phyloP scores from a whole-genome alignment of 2,329 filamentous ascomycete genomes.

The Cercospora zeina region DNA sequence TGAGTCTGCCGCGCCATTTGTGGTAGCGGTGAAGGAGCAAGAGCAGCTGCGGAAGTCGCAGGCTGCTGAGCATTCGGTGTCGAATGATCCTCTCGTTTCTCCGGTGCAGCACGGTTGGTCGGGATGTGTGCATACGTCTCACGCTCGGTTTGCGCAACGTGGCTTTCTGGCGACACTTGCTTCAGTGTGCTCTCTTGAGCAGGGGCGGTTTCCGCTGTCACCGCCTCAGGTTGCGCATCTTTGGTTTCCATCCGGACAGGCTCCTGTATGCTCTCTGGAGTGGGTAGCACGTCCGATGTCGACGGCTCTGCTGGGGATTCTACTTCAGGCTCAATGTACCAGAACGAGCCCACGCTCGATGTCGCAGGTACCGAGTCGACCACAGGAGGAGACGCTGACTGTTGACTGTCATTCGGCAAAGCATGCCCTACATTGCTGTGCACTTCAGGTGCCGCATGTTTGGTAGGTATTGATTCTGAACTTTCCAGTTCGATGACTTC shows the following conservation, averaged over 20 bases:
- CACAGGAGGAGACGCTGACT: background rate
- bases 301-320: background rate
- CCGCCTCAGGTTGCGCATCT: too few relatives aligned
- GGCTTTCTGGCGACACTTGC: background rate
- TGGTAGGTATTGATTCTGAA: background rate
- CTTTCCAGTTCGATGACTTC: background rate
- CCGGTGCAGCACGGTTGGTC: background rate
- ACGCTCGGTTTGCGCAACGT: background rate
- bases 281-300: background rate
- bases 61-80: background rate
- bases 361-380: background rate
- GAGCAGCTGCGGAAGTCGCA: background rate
- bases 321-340: constrained; percentile 3
- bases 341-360: constrained; percentile 8
- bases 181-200: too few relatives aligned
- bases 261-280: background rate
- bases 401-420: background rate
- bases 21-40: background rate
- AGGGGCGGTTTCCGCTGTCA: too few relatives aligned
- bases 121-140: background rate
- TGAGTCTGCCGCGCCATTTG: constrained; percentile 10
- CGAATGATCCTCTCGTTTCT: background rate
- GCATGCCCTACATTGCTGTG: background rate
- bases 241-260: too few relatives aligned
- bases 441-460: background rate